Evolutionary conservation across 345 rosid species (phyloP).

Genomic region (Citrus medica): DNA sequence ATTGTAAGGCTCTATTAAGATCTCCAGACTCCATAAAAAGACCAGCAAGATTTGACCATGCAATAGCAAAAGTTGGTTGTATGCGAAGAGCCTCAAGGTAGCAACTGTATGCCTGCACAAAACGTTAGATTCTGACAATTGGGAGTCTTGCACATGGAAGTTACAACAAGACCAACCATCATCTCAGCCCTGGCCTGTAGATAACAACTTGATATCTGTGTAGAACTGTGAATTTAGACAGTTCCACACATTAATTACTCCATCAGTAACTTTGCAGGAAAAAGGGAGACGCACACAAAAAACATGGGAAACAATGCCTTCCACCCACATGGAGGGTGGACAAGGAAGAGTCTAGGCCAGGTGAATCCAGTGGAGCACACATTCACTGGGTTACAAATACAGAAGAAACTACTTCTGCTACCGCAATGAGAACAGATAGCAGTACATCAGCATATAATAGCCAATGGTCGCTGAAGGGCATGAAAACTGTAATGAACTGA

Average conservation of each 20-base stretch:
- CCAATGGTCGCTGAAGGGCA: conserved; percentile 3
- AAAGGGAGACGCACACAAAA: conserved; percentile 25
- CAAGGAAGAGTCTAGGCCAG: conserved; percentile 20
- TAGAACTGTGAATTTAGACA: conserved; percentile 56
- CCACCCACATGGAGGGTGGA: conserved; percentile 12
- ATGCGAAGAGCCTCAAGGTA: conserved; percentile 93
- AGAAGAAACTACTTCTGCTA: conserved; percentile 10
- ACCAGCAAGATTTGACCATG: conserved; percentile 99
- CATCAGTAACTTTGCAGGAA: conserved; percentile 59
- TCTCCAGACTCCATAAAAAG: conserved; percentile 99
- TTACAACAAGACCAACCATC: conserved; percentile 81
- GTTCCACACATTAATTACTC: conserved; percentile 61
- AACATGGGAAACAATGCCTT: conserved; percentile 15
- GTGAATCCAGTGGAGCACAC: conserved; percentile 14
- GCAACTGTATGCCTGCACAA: conserved; percentile 98
- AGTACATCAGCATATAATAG: conserved; percentile 17
- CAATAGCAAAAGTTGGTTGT: conserved; percentile 97
- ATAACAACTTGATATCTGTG: conserved; percentile 67
- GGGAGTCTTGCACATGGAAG: conserved; percentile 63
- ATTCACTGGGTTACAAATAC: conserved; percentile 10
- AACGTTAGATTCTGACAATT: conserved; percentile 71
- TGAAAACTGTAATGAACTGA: conserved; percentile 6
- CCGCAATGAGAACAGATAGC: conserved; percentile 6
- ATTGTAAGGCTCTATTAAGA: conserved; percentile 85
- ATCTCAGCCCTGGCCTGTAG: conserved; percentile 70